A percentile compares a stretch with the other conserved stretches of the same genome.
Conservation (phyloP, 2,329 filamentous ascomycete species). For the Colletotrichum abscissum region DNA sequence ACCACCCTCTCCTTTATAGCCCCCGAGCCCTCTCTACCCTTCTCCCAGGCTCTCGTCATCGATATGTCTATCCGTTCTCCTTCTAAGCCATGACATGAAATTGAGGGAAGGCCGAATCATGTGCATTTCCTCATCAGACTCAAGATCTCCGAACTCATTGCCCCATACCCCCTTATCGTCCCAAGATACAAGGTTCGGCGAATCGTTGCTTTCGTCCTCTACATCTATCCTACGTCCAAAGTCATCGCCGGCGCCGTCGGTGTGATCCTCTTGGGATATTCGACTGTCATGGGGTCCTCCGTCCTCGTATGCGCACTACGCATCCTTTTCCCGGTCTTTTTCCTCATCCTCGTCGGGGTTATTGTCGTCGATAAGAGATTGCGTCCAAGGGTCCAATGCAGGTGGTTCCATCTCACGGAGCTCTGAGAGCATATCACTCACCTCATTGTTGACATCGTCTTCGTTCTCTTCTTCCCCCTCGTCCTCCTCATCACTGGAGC, state of each 20-base stretch:
- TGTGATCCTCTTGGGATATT: not conserved
- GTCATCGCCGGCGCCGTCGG: not conserved
- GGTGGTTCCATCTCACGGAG: constrained; percentile 32
- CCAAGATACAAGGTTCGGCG: constrained; percentile 11
- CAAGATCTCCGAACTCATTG: not conserved
- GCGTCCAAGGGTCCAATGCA: constrained; percentile 34
- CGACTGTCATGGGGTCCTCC: not conserved
- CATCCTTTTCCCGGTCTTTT: constrained; percentile 22
- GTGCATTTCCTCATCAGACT: constrained; percentile 26
- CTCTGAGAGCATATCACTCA: constrained; percentile 56
- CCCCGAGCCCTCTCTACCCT: not conserved
- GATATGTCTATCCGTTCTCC: constrained; percentile 18
- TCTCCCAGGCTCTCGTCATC: constrained; percentile 10
- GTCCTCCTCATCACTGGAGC: constrained; percentile 95
- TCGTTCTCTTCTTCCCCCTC: constrained; percentile 91
- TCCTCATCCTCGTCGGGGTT: constrained; percentile 41
- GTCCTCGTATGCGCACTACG: constrained; percentile 33
- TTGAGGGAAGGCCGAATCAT: constrained; percentile 25
- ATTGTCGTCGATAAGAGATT: constrained; percentile 34
- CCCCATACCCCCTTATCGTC: not conserved
- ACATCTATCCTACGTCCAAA: constrained; percentile 7
- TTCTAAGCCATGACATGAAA: constrained; percentile 26
- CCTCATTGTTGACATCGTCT: constrained; percentile 77
- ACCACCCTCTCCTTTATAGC: not conserved
- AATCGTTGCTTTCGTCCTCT: not conserved